Evolutionary conservation across 75 land plant species (phyloP).

Genomic region (Cryptomeria japonica): DNA sequence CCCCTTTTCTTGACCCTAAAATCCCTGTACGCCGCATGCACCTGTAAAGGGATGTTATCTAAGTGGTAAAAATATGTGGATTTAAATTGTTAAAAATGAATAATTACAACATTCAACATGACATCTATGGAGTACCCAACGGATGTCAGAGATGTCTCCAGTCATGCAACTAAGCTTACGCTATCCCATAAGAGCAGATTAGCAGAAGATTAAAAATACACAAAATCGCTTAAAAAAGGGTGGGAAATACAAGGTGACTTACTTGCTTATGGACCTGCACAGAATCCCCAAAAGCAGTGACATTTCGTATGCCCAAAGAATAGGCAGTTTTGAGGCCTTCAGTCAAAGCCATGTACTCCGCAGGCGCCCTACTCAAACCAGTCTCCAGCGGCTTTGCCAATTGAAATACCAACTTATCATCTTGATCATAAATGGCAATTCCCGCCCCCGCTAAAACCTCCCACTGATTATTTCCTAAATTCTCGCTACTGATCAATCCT

Average conservation of each 20-base stretch:
- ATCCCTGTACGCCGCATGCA: neutral
- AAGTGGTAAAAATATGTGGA: neutral
- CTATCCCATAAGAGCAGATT: too few species aligned
- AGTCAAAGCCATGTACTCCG: constrained; percentile 59
- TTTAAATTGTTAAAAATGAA: too few species aligned
- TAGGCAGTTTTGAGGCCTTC: constrained; percentile 52
- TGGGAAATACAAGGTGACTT: constrained; percentile 2
- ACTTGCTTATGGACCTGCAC: constrained; percentile 48
- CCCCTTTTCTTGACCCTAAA: neutral
- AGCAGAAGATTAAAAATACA: neutral
- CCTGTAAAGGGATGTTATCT: neutral
- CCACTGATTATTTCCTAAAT: neutral
- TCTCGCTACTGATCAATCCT: constrained; percentile 22
- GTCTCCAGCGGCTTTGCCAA: constrained; percentile 38
- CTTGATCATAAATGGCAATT: constrained; percentile 44
- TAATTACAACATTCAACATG: too few species aligned
- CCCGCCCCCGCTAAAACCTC: constrained; percentile 30
- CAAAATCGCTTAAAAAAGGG: neutral
- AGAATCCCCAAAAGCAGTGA: constrained; percentile 34
- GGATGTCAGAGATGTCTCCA: neutral
- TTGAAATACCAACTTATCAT: constrained; percentile 33
- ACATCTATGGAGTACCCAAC: too few species aligned
- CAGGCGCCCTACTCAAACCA: constrained; percentile 18
- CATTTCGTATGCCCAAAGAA: constrained; percentile 29
- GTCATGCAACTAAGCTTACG: neutral